These are phyloP conservation scores for Crithidia expoeki DNA, from an alignment of 208 protist genomes.

Conservation along the genomic window DNA sequence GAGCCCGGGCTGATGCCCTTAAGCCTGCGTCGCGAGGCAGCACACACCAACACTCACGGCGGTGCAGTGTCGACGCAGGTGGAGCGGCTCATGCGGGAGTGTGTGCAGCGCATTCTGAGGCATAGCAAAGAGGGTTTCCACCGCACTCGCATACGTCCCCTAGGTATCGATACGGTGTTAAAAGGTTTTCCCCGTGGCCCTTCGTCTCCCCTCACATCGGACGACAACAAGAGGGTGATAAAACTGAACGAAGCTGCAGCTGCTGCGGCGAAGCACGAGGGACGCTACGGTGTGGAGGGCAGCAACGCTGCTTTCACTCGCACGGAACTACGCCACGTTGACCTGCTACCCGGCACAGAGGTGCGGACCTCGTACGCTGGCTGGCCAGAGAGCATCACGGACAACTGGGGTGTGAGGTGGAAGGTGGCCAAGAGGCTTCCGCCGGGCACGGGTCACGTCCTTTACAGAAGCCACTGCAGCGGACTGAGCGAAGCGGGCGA, in stretches of 20 bases:
- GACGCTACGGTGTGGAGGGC: background rate
- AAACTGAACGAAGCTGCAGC: too few relatives aligned
- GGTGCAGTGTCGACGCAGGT: constrained; percentile 27
- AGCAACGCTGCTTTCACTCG: background rate
- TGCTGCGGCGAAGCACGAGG: background rate
- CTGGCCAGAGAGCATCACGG: background rate
- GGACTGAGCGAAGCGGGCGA: constrained; percentile 9
- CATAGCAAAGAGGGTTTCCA: background rate
- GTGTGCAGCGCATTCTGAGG: constrained; percentile 4
- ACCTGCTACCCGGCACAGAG: background rate
- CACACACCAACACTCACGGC: constrained; percentile 2
- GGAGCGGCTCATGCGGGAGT: constrained; percentile 29
- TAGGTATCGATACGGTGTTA: constrained; percentile 18
- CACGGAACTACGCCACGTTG: background rate
- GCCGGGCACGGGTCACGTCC: too few relatives aligned
- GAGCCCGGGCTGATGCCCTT: constrained; percentile 23
- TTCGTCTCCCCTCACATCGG: too few relatives aligned
- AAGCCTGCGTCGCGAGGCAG: constrained; percentile 23
- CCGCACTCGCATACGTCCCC: background rate
- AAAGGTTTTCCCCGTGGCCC: too few relatives aligned
- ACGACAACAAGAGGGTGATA: too few relatives aligned
- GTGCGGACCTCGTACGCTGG: background rate
- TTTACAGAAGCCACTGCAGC: too few relatives aligned
- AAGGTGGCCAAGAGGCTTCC: background rate
- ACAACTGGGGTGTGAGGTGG: constrained; percentile 6